Percentiles rank a stretch among this genome's conserved stretches.
Evolutionary conservation across 208 protist genomes (phyloP).

Genomic region (Crithidia thermophila): DNA sequence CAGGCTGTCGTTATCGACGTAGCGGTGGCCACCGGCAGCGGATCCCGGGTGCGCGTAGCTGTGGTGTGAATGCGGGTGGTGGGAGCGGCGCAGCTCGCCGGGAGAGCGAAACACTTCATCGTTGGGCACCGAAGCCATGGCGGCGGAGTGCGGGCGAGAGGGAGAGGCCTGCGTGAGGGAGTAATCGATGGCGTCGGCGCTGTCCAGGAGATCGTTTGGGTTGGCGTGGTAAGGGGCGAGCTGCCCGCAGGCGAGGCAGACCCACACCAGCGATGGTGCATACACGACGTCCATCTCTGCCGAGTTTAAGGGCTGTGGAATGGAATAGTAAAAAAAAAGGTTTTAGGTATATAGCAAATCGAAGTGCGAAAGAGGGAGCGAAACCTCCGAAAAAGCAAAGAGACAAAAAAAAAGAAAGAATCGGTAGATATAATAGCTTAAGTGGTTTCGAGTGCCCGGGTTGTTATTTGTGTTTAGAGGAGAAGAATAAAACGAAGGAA

Average conservation of each 20-base stretch:
- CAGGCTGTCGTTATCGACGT: background rate
- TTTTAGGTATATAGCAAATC: too few relatives aligned
- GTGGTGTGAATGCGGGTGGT: too few relatives aligned
- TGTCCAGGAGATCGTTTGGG: background rate
- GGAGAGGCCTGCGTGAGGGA: background rate
- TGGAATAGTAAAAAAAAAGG: background rate
- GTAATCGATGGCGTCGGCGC: background rate
- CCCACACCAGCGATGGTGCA: constrained; percentile 24
- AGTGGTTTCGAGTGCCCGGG: too few relatives aligned
- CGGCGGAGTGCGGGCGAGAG: background rate
- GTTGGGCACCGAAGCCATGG: background rate
- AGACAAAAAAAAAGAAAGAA: background rate
- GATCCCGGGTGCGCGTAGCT: too few relatives aligned
- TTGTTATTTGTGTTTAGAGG: too few relatives aligned
- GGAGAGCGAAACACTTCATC: background rate
- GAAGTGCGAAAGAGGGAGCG: background rate
- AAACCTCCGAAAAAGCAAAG: background rate
- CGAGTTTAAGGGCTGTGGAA: background rate
- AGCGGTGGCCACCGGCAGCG: background rate
- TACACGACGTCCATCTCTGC: constrained; percentile 5
- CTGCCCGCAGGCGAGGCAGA: constrained; percentile 35
- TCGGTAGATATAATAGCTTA: too few relatives aligned
- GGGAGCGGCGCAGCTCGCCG: background rate
- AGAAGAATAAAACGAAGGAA: too few relatives aligned
- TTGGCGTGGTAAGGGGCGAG: constrained; percentile 23